Evolutionary conservation across 805 yeast species (phyloP), one percentile per base, ranked within the genome.

Genomic region (Yueomyces sp.): DNA sequence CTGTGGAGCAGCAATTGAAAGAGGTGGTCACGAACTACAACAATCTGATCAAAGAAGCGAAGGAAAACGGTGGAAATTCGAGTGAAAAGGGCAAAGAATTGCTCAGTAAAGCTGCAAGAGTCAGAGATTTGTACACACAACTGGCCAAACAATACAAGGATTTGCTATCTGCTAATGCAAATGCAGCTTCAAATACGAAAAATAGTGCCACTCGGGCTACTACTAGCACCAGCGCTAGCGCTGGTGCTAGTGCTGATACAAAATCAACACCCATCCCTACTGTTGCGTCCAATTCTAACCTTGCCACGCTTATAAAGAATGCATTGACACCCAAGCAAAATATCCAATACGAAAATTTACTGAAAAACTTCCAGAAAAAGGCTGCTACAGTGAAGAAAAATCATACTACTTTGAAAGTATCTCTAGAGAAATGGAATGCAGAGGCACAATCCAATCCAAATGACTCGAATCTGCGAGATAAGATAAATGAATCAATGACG

Each of bases 11-110:
- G 19, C 19, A 57, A 44, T 38, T 77, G 26, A 73, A 76, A 36
- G 77, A 76, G 54, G 64, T 82, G 47, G 70, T 79, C 9, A 74
- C 70, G 47, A 81, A 77, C 44, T 74, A 77, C 49, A 73, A 72
- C 42, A 64, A 69, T 32, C 82, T 78, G 51, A 69, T 77, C 32
- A 76, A 74, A 27, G 72, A 74, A 51, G 87, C 86, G 1, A 76
- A 74, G 51, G 2, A n/a, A 3, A 72, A 71, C 19, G 72, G 79
- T 0, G 85, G 85, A 3, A 68, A 68, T 33, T 74, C 72, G 28
- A 70, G 79, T 0, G 77, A 73, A 0, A 76, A 68, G 45, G 86
- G 85, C 26, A 73, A 74, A 51, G 79, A 76, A 48, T 81, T 80
- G 51, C 62, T 75, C 51, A 68, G 68, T 47, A 76, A 74, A 48